Evolutionary conservation across 129 eudicot species (phyloP).

Genomic region (Daucus carota): DH1_v3.0 NC_030382.2:21740501-21741000

Average conservation of each 20-base stretch:
- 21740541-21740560: conserved; percentile 26
- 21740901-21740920: neutral
- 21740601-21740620: conserved; percentile 6
- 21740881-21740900: neutral
- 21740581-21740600: conserved; percentile 13
- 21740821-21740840: conserved; percentile 38
- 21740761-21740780: conserved; percentile 41
- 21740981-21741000: neutral
- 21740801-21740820: conserved; percentile 40
- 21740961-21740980: conserved; percentile 3
- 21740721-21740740: no score
- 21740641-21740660: neutral
- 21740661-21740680: neutral
- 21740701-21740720: no score
- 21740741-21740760: conserved; percentile 9
- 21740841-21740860: conserved; percentile 23
- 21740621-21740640: neutral
- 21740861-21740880: neutral
- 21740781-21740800: conserved; percentile 36
- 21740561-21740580: neutral
- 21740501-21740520: conserved; percentile 24
- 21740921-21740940: neutral
- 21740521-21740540: conserved; percentile 32
- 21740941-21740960: conserved; percentile 1
- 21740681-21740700: no score